Base-by-base conservation (phyloP, 805 yeast genomes). In the Komagataella populi region DNA sequence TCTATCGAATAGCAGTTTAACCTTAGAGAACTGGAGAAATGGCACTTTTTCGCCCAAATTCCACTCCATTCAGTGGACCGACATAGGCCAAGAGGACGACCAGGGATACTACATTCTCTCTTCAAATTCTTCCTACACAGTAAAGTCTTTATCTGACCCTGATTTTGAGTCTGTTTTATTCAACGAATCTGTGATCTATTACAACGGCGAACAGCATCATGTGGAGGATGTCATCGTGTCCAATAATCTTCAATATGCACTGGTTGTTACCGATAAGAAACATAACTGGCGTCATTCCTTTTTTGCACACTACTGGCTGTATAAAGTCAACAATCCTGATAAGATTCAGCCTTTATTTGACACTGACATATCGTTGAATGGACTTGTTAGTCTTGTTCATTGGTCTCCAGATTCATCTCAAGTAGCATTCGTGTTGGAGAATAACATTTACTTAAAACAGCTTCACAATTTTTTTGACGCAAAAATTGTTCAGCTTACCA, bases 401-500 rank as follows among this genome's bases (percentile, higher is more conserved):
- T 87, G 93, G 84, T 76, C 93, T 3, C 95, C 96, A 39, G 72
- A 77, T 20, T 87, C 95, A 0, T 61, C 67, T 6, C 67, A 73
- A 46, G 65, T 88, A 49, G 83, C 91, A 0, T 87, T 75, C 59
- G 87, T 88, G 2, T 65, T 70, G 53, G 76, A 83, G 10, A 83
- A 85, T 64, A 80, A 88, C 60, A 73, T 89, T n/a, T 88, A 71
- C 60, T 58, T 85, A 6, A 75, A 74, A 51, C 71, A 77, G 43
- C 53, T 55, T 52, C 56, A 43, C 17, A 50, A 60, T 45, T 53
- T 58, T 46, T 23, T 48, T 30, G 49, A 55, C 23, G 54, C 62
- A 17, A 56, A 68, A 0, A 58, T 68, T 0, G 67, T 59, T 4
- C 82, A 80, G 55, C 66, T 86, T 12, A 85, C 96, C 0, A 54